Percentiles rank a stretch among this genome's conserved stretches.
phyloP scores from a whole-genome alignment of 192 early-diverging fungal species.

The Phycomyces nitens region DNA sequence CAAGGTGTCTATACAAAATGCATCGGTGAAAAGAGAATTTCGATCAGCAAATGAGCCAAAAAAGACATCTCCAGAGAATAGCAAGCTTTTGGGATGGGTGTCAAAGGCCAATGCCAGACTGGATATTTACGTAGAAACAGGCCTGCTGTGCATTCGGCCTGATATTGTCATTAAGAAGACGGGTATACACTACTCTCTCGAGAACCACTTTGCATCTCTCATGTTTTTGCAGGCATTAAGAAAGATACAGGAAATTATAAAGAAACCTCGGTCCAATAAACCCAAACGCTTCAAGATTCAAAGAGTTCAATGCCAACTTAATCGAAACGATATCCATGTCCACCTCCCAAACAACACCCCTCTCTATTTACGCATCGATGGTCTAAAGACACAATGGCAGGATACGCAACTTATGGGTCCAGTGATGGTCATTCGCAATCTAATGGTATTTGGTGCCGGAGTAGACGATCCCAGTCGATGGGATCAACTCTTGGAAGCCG shows the following conservation, averaged over 20 bases:
- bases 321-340: slow-evolving; percentile 18
- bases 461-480: slow-evolving; percentile 17
- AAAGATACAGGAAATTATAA: slow-evolving; percentile 2
- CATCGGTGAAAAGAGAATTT: not conserved
- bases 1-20: not conserved
- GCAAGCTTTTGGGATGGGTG: slow-evolving; percentile 3
- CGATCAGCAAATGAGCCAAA: not conserved
- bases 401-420: not conserved
- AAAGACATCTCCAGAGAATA: too few species aligned
- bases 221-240: not conserved
- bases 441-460: slow-evolving; percentile 22
- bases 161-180: slow-evolving; percentile 11
- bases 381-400: slow-evolving; percentile 8
- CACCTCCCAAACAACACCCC: slow-evolving; percentile 13
- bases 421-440: slow-evolving; percentile 15
- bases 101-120: not conserved
- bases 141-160: too few species aligned
- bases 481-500: slow-evolving; percentile 38
- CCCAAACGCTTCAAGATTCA: not conserved
- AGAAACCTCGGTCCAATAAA: not conserved
- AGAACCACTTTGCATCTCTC: slow-evolving; percentile 21
- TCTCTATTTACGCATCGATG: slow-evolving; percentile 29
- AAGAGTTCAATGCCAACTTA: slow-evolving; percentile 17
- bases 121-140: not conserved
- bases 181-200: slow-evolving; percentile 14